Conservation (phyloP, 1,284 basidiomycete species). For the Ganoderma lucidum region DNA sequence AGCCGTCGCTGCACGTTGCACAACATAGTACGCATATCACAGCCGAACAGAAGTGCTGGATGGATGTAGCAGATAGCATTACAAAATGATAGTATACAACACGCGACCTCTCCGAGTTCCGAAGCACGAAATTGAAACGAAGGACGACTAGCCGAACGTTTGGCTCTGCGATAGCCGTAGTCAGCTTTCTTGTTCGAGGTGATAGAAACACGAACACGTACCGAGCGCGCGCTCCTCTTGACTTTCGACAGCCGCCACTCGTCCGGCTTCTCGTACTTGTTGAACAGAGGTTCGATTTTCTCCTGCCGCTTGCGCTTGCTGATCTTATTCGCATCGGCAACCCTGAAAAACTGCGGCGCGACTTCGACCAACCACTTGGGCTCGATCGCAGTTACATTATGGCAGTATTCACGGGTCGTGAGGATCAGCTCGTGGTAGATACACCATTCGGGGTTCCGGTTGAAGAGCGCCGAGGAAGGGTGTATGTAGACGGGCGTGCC, state of each 20-base stretch:
- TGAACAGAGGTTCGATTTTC: conserved; percentile 94
- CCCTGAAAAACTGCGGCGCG: conserved; percentile 97
- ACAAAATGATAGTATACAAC: conserved; percentile 30
- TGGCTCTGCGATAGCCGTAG: conserved; percentile 62
- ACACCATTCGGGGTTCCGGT: conserved; percentile 86
- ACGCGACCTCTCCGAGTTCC: conserved; percentile 18
- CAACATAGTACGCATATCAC: conserved; percentile 10
- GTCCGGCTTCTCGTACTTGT: conserved; percentile 91
- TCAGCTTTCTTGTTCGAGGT: conserved; percentile 27
- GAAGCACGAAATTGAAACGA: conserved; percentile 2
- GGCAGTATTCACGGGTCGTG: conserved; percentile 91
- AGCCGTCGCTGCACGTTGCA: conserved; percentile 8
- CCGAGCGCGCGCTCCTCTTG: conserved; percentile 87
- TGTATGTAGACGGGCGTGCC: conserved; percentile 98
- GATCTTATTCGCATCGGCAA: conserved; percentile 95
- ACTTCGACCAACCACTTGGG: conserved; percentile 99
- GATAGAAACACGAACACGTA: conserved; percentile 47
- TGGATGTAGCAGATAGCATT: conserved; percentile 26
- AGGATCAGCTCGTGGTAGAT: conserved; percentile 82
- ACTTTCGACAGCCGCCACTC: conserved; percentile 91
- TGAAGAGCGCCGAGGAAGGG: conserved; percentile 97
- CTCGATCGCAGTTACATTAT: conserved; percentile 95
- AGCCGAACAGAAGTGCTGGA: conserved; percentile 7
- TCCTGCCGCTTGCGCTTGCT: conserved; percentile 97
- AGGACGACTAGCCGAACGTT: conserved; percentile 69